These are phyloP conservation scores for Pichia sp. DNA, from an alignment of 1,139 yeast genomes.

Conservation along the genomic window DNA sequence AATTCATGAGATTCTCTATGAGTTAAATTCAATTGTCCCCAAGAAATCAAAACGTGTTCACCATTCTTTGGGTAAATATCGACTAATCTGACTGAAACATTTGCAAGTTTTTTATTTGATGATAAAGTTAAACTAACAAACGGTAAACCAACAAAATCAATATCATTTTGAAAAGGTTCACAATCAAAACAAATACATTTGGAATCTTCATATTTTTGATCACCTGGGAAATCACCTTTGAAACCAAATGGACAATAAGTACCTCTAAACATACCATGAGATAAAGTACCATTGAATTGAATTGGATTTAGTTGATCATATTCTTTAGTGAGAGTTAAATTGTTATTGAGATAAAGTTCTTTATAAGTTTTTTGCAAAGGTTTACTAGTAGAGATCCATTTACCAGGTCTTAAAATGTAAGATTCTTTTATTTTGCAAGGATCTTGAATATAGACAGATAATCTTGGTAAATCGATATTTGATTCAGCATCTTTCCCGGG, in stretches of 20 bases:
- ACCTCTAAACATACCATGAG: constrained; percentile 37
- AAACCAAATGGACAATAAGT: constrained; percentile 39
- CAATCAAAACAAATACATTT: constrained; percentile 33
- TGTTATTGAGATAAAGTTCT: constrained; percentile 12
- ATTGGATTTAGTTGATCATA: constrained; percentile 5
- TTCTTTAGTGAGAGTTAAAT: constrained; percentile 7
- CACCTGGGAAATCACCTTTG: constrained; percentile 38
- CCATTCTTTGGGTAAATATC: constrained; percentile 31
- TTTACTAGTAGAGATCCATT: constrained; percentile 30
- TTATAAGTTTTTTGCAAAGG: constrained; percentile 10
- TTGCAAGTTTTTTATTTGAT: constrained; percentile 32
- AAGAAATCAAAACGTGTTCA: constrained; percentile 32
- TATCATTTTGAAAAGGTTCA: constrained; percentile 19
- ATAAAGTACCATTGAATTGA: constrained; percentile 29
- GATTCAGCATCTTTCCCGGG: constrained; percentile 23
- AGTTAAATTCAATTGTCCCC: constrained; percentile 38
- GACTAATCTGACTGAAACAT: constrained; percentile 32
- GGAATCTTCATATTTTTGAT: constrained; percentile 34
- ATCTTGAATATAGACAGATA: constrained; percentile 36
- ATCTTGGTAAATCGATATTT: constrained; percentile 26
- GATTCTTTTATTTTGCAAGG: constrained; percentile 31
- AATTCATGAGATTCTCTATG: constrained; percentile 35
- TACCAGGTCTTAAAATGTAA: constrained; percentile 31
- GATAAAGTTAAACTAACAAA: constrained; percentile 26
- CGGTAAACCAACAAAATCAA: constrained; percentile 34